phyloP scores from a whole-genome alignment of 352 stramenopile genomes.

The Pythium chondricola region DNA sequence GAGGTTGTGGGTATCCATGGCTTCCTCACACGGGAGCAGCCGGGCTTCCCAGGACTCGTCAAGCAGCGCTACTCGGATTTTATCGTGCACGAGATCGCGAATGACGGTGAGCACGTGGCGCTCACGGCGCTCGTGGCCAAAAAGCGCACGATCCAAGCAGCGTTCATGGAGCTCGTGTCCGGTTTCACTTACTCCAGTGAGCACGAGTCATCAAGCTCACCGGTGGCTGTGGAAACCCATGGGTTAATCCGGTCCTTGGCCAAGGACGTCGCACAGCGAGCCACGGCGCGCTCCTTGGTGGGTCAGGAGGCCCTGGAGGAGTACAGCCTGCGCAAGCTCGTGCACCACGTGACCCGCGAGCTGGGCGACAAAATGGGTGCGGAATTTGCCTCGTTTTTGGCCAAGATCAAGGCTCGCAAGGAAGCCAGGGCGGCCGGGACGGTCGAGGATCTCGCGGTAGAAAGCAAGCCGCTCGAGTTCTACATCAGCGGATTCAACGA shows the following conservation, averaged over 20 bases:
- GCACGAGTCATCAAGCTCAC: not conserved
- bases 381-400: conserved; percentile 73
- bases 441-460: conserved; percentile 1
- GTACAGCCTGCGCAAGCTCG: conserved; percentile 44
- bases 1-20: conserved; percentile 33
- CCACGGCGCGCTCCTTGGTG: conserved; percentile 4
- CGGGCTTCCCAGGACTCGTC: conserved; percentile 40
- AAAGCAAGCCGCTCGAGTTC: conserved; percentile 46
- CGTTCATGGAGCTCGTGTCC: conserved; percentile 16
- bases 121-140: conserved; percentile 22
- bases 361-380: conserved; percentile 60
- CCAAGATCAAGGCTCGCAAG: conserved; percentile 38
- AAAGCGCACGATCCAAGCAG: conserved; percentile 16
- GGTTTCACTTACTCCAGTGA: conserved; percentile 8
- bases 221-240: not conserved
- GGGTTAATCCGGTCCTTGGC: conserved; percentile 18
- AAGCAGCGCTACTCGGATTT: conserved; percentile 73
- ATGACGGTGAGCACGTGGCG: conserved; percentile 15
- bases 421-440: no score
- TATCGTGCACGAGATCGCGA: conserved; percentile 49
- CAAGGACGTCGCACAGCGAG: conserved; percentile 2
- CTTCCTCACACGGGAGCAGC: conserved; percentile 23
- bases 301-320: conserved; percentile 29
- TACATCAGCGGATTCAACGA: conserved; percentile 77
- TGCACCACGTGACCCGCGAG: conserved; percentile 41